Conservation (phyloP, 371 early-diverging fungal genomes). For the Mucor indicus region DNA sequence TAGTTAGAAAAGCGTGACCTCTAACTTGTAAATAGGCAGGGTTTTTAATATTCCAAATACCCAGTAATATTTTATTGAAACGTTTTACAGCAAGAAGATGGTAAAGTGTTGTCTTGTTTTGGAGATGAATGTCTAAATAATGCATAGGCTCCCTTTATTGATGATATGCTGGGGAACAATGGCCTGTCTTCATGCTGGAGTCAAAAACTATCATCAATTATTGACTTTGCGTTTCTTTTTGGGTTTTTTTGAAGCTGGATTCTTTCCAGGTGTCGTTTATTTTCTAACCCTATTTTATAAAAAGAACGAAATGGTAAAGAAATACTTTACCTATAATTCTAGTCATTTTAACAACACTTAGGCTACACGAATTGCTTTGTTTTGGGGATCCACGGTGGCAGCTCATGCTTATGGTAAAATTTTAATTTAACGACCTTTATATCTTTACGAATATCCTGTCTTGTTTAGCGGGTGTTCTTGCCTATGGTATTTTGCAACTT, state of each 20-base stretch:
- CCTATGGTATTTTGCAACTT: constrained; percentile 40
- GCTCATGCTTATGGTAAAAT: constrained; percentile 44
- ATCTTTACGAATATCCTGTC: background rate
- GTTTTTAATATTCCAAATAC: constrained; percentile 45
- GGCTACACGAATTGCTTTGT: constrained; percentile 48
- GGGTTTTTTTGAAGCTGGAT: constrained; percentile 46
- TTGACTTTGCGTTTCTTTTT: constrained; percentile 37
- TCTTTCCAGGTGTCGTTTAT: constrained; percentile 46
- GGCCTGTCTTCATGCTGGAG: constrained; percentile 36
- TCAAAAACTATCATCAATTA: constrained; percentile 25
- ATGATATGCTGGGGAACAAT: constrained; percentile 43
- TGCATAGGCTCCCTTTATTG: constrained; percentile 42
- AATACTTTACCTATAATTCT: background rate
- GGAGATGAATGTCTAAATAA: too few relatives aligned
- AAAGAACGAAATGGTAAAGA: constrained; percentile 37
- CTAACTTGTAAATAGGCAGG: constrained; percentile 19
- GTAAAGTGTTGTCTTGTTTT: constrained; percentile 8
- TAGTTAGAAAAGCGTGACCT: background rate
- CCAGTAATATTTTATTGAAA: constrained; percentile 44
- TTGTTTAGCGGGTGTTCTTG: constrained; percentile 40
- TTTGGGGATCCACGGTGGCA: constrained; percentile 46
- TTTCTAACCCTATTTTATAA: constrained; percentile 45
- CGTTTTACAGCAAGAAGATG: constrained; percentile 39
- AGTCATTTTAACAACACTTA: background rate
- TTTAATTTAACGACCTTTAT: background rate